Percentiles rank a stretch among this genome's conserved stretches.
phyloP scores from a whole-genome alignment of 768 basidiomycete genomes.

The Phylloporus rhodoxanthus region DNA sequence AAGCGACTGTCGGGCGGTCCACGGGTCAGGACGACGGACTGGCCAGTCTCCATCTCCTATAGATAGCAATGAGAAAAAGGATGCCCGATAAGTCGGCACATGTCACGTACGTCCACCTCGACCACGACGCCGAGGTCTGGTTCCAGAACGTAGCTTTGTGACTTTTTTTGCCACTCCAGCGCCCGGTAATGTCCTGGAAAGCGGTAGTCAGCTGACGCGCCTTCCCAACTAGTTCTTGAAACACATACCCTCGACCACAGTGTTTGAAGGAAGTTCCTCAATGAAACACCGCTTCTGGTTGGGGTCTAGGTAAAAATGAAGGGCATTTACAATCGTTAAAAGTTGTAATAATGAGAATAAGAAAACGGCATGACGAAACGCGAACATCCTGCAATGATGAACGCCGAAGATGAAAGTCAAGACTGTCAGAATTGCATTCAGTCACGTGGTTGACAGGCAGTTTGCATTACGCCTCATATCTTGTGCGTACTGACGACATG shows the following conservation, averaged over 20 bases:
- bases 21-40: conserved; percentile 81
- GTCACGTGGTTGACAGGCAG: conserved; percentile 14
- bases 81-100: background rate
- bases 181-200: conserved; percentile 83
- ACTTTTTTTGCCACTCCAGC: conserved; percentile 79
- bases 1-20: conserved; percentile 89
- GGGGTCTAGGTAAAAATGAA: conserved; percentile 96
- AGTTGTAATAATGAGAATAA: conserved; percentile 37
- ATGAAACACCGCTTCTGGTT: conserved; percentile 93
- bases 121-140: conserved; percentile 82
- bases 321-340: conserved; percentile 53
- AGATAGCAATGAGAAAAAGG: background rate
- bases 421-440: background rate
- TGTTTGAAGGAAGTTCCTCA: conserved; percentile 91
- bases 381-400: conserved; percentile 21
- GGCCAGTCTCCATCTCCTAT: conserved; percentile 81
- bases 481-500: conserved; percentile 33
- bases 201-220: background rate
- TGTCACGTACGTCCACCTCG: conserved; percentile 71
- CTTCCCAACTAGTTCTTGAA: background rate
- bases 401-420: background rate
- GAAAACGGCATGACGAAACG: conserved; percentile 20
- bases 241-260: conserved; percentile 81
- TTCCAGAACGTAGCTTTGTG: conserved; percentile 64
- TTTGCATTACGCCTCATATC: background rate